Base-by-base conservation (phyloP, 352 stramenopile species). In the Pythium monospermum region DNA sequence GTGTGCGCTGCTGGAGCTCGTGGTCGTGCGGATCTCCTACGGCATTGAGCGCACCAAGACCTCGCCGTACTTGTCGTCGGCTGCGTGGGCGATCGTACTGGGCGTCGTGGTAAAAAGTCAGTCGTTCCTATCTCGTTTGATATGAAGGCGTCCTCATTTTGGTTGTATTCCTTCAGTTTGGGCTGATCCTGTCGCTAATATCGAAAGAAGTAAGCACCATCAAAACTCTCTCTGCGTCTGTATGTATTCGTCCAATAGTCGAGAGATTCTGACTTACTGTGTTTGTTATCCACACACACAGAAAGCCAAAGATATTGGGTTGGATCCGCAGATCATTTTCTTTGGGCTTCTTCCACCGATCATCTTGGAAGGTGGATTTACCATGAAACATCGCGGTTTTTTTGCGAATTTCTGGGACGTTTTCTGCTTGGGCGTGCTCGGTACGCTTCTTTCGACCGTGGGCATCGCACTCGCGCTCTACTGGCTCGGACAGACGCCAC, bases 331-430 rank as follows among this genome's bases (percentile, higher is more conserved):
- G 51, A 59, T 73, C 23, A 59, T 85, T 18, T 85, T 85, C 64
- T 79, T 80, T 35, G 74, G 72, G 5, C 43, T 85, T 16, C 49
- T 83, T 21, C 74, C 74, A 15, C 74, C 74, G 10, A 85, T 85
- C 57, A 82, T 85, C 49, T 49, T 83, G 18, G 74, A 85, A 27
- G 74, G 69, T 0, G 74, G 74, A n/a, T 78, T 85, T 59, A 67
- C 66, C 36, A 76, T 72, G 37, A 72, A 82, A 67, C 69, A 72
- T 57, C 78, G 70, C 30, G 74, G 65, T 12, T 83, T 82, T 46
- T 77, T 76, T 55, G 58, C 59, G 44, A 74, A 76, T 35, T 75
- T 77, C 45, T 54, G 48, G 36, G 58, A 69, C 50, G 77, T 68
- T 11, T 57, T 76, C 18, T 22, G 73, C 13, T 56, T 81, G n/a